Base-by-base conservation (phyloP, 1,284 basidiomycete species). In the Apiotrichum gamsii region DNA sequence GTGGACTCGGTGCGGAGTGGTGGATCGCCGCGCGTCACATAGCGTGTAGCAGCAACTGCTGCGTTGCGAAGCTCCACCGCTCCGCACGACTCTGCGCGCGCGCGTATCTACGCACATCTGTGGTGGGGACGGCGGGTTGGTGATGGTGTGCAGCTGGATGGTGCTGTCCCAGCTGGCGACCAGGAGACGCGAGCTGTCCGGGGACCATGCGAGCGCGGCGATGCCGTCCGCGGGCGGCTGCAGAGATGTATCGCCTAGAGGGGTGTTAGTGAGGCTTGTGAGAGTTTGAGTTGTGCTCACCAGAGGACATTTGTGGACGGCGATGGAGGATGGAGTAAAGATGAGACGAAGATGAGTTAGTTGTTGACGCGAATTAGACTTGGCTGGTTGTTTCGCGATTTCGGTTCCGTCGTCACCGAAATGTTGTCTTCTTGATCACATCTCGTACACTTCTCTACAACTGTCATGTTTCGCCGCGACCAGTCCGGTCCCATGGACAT, bases 211-310 rank as follows among this genome's bases (percentile, higher is more conserved):
- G 19, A 94, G 74, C 39, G 82, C 76, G 3, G 88, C 86, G 49
- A 94, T 80, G 58, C 84, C 85, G 72, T 95, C 90, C 59, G 86
- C 82, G 0, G 89, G 89, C 0, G 87, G 82, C 8, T 70, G 69
- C n/a, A 74, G 62, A 8, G 63, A 55, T 19, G 65, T 51, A 48
- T 73, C 70, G 33, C 60, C 60, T 62, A n/a, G n/a, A n/a, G n/a
- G n/a, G 14, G 34, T 37, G 13, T 25, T 9, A 15, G 29, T 18
- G n/a, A 21, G 9, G 5, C 2, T 2, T 34, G 13, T 19, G 33
- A 42, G n/a, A 10, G 24, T n/a, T 35, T 6, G 19, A 28, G 25
- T 35, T n/a, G n/a, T n/a, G n/a, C n/a, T n/a, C n/a, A 38, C 20
- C 39, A 18, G 25, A 37, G 15, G 39, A 11, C 32, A 36, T n/a